phyloP scores from a whole-genome alignment of 192 early-diverging fungal genomes.

The Linderina pennispora region DNA sequence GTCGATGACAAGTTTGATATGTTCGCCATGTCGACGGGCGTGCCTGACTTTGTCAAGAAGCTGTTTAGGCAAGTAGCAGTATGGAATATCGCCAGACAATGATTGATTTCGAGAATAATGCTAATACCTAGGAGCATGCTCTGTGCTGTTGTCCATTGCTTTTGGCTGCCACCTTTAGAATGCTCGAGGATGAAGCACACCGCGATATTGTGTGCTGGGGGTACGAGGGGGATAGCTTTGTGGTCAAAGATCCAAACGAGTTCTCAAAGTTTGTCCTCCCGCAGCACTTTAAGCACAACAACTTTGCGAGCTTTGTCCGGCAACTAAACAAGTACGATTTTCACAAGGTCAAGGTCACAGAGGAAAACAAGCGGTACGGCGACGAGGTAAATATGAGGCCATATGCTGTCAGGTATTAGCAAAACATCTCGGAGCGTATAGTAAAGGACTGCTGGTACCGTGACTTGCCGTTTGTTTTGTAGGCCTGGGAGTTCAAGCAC shows the following conservation, averaged over 20 bases:
- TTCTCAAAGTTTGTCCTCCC: constrained; percentile 74
- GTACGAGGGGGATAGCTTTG: constrained; percentile 76
- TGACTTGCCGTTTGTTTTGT: constrained; percentile 11
- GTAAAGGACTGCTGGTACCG: not conserved
- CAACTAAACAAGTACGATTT: constrained; percentile 87
- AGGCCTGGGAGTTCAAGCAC: constrained; percentile 89
- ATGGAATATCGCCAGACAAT: not conserved
- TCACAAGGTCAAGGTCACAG: constrained; percentile 60
- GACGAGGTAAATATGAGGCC: constrained; percentile 28
- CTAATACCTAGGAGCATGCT: constrained; percentile 1
- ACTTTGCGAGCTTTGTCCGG: constrained; percentile 87
- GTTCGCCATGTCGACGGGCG: constrained; percentile 44
- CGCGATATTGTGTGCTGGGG: constrained; percentile 63
- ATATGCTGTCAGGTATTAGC: constrained; percentile 1
- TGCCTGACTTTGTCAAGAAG: constrained; percentile 49
- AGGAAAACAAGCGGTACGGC: constrained; percentile 41
- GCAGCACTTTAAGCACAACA: constrained; percentile 88
- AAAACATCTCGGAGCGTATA: not conserved
- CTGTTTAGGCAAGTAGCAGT: constrained; percentile 31
- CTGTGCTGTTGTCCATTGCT: not conserved
- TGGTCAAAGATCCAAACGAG: constrained; percentile 79
- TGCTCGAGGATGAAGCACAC: constrained; percentile 47
- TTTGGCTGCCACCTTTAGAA: constrained; percentile 13
- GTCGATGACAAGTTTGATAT: constrained; percentile 41
- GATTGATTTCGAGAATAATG: too few relatives aligned